These are phyloP conservation scores for Blastocystis sp. DNA, from an alignment of 352 stramenopile genomes.

Conservation along the genomic window DNA sequence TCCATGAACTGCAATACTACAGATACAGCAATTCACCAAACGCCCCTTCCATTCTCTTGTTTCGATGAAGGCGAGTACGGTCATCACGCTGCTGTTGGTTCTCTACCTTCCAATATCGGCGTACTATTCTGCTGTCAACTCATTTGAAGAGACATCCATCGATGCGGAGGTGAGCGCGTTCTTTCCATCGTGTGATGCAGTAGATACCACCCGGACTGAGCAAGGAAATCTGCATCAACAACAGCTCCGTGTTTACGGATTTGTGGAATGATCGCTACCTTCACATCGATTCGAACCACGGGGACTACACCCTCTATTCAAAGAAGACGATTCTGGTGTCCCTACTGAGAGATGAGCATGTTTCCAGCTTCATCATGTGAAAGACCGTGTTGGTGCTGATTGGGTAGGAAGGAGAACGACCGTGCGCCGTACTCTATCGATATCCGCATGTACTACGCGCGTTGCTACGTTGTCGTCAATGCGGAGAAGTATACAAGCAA, in stretches of 20 bases:
- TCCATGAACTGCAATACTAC: too few relatives aligned
- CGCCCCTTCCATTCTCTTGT: too few relatives aligned
- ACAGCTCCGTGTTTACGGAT: slow-evolving; percentile 43
- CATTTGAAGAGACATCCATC: not conserved
- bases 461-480: slow-evolving; percentile 58
- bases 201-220: slow-evolving; percentile 30
- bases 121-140: slow-evolving; percentile 20
- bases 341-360: slow-evolving; percentile 15
- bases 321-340: slow-evolving; percentile 59
- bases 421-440: not conserved
- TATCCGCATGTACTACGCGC: slow-evolving; percentile 46
- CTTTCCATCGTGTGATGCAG: not conserved
- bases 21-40: too few relatives aligned
- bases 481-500: not conserved
- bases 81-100: slow-evolving; percentile 27
- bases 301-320: slow-evolving; percentile 5
- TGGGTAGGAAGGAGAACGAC: not conserved
- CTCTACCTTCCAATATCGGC: slow-evolving; percentile 20
- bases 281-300: slow-evolving; percentile 29
- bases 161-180: not conserved
- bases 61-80: slow-evolving; percentile 26
- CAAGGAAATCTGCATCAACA: slow-evolving; percentile 53
- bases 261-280: slow-evolving; percentile 63
- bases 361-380: slow-evolving; percentile 2
- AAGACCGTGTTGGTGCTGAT: not conserved